These are phyloP conservation scores for Persicaria tinctoria DNA, from an alignment of 148 eudicot genomes.

Conservation along the genomic window DNA sequence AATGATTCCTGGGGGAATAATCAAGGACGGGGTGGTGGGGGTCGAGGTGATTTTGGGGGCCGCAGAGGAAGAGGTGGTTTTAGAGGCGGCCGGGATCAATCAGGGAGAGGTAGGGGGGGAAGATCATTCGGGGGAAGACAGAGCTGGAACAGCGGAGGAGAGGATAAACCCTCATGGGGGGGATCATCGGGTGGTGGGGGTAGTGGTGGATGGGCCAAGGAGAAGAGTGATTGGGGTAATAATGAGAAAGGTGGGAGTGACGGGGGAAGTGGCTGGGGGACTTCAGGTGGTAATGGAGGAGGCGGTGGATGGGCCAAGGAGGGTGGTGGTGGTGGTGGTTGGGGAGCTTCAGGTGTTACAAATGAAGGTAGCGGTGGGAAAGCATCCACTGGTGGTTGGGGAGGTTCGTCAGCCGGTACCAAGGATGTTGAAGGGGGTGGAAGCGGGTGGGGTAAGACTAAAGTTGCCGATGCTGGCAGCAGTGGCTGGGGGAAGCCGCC, in stretches of 20 bases:
- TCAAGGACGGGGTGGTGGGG: slow-evolving; percentile 28
- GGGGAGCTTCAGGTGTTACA: too few species aligned
- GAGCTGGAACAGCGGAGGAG: slow-evolving; percentile 15
- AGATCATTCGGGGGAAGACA: slow-evolving; percentile 9
- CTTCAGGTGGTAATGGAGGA: neutral
- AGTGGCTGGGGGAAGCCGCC: too few species aligned
- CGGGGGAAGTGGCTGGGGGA: neutral
- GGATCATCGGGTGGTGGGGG: neutral
- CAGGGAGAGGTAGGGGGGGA: neutral
- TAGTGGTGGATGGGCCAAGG: slow-evolving; percentile 10
- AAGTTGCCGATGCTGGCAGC: too few species aligned
- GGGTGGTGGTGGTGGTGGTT: too few species aligned
- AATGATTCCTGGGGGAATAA: slow-evolving; percentile 18
- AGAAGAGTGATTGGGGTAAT: neutral
- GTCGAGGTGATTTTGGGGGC: slow-evolving; percentile 35
- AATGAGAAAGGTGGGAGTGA: too few species aligned
- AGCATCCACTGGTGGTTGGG: too few species aligned
- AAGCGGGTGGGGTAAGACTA: neutral
- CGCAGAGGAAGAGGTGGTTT: slow-evolving; percentile 33
- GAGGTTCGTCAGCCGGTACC: too few species aligned
- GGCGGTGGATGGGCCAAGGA: neutral
- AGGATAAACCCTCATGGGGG: slow-evolving; percentile 14
- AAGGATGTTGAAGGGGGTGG: neutral
- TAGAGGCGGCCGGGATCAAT: slow-evolving; percentile 17
- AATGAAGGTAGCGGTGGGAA: too few species aligned